These are phyloP conservation scores for Rosa rugosa DNA, from an alignment of 306 rosid species.

Conservation along the genomic window DNA sequence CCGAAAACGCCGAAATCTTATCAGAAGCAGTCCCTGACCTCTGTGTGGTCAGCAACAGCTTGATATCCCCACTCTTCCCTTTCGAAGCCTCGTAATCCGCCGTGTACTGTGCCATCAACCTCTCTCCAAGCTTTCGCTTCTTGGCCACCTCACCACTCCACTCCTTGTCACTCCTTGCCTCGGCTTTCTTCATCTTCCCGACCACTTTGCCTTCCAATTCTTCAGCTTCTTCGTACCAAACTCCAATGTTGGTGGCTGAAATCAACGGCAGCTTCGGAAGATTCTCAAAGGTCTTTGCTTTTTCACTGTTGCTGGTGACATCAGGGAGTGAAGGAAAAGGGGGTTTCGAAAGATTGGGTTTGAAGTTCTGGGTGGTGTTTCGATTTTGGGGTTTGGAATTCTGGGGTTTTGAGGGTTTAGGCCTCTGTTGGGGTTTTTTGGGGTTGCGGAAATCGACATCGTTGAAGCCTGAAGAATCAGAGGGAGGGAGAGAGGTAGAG, in stretches of 20 bases:
- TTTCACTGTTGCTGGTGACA: conserved; percentile 30
- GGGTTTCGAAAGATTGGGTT: conserved; percentile 35
- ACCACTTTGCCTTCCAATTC: conserved; percentile 65
- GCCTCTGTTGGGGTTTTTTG: conserved; percentile 30
- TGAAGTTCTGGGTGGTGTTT: conserved; percentile 26
- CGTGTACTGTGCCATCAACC: conserved; percentile 77
- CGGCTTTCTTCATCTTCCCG: conserved; percentile 59
- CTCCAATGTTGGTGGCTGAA: conserved; percentile 56
- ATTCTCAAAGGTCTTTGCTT: conserved; percentile 44
- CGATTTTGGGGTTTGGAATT: conserved; percentile 17
- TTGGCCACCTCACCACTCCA: conserved; percentile 72
- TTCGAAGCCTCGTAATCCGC: conserved; percentile 74
- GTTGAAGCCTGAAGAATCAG: conserved; percentile 79
- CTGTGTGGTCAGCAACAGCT: conserved; percentile 79
- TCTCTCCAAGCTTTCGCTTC: conserved; percentile 71
- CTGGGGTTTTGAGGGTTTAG: conserved; percentile 28
- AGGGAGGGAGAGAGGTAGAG: conserved; percentile 49
- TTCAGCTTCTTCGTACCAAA: conserved; percentile 74
- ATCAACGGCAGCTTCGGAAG: conserved; percentile 78
- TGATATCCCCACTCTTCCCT: conserved; percentile 83
- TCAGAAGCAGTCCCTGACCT: conserved; percentile 95
- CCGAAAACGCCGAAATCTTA: conserved; percentile 88
- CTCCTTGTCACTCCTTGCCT: conserved; percentile 46
- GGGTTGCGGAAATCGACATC: conserved; percentile 82
- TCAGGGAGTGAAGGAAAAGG: conserved; percentile 30